These are phyloP conservation scores for Penicillium canescens DNA, from an alignment of 495 filamentous ascomycete genomes.

Conservation along the genomic window DNA sequence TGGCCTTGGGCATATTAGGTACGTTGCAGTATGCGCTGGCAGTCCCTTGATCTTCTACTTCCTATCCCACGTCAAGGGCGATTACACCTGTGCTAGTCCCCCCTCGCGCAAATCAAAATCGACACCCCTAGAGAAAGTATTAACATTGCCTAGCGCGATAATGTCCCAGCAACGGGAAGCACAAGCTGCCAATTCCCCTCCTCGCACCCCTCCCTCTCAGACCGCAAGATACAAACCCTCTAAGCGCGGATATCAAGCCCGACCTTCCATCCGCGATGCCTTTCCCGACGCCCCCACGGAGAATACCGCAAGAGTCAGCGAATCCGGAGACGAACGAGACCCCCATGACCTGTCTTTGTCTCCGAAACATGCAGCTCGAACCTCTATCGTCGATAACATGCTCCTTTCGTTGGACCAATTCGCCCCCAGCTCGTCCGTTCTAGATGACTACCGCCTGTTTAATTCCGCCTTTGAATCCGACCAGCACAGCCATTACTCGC, in stretches of 20 bases:
- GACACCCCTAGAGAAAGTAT: background rate
- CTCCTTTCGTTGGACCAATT: constrained; percentile 85
- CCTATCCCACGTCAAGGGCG: background rate
- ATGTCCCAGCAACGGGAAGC: constrained; percentile 35
- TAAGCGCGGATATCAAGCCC: constrained; percentile 30
- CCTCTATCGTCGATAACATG: constrained; percentile 91
- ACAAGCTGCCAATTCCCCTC: constrained; percentile 36
- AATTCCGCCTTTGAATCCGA: constrained; percentile 41
- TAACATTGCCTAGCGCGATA: constrained; percentile 23
- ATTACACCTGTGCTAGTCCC: background rate
- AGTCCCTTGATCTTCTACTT: background rate
- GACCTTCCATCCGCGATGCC: constrained; percentile 48
- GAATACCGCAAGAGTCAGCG: constrained; percentile 39
- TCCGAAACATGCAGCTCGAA: constrained; percentile 70
- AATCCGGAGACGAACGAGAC: constrained; percentile 59
- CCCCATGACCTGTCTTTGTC: constrained; percentile 87
- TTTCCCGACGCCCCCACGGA: constrained; percentile 51
- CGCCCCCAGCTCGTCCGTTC: constrained; percentile 43
- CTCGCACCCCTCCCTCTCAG: constrained; percentile 46
- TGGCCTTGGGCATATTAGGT: constrained; percentile 19
- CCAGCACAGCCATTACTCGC: constrained; percentile 22
- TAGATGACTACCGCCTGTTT: constrained; percentile 46
- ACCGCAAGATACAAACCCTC: constrained; percentile 30
- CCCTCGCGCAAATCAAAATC: background rate
- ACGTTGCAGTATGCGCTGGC: constrained; percentile 8